Evolutionary conservation across 768 basidiomycete species (phyloP).

Genomic region (Suillus hirtellus): DNA sequence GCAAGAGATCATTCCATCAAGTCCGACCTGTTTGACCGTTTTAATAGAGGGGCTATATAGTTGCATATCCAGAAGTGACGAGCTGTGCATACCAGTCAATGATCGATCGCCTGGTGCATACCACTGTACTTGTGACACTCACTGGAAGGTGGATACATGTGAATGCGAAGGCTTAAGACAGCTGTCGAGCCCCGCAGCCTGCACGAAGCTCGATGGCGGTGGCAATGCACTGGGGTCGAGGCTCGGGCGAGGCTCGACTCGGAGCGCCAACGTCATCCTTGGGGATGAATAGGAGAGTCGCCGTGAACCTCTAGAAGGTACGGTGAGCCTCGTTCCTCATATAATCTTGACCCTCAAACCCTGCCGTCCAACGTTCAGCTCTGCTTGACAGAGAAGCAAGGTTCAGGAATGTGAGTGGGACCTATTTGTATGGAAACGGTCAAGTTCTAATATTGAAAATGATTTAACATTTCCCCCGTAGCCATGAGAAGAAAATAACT

Average conservation of each 20-base stretch:
- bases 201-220: slow-evolving; percentile 37
- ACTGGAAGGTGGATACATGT: slow-evolving; percentile 55
- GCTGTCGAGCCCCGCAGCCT: slow-evolving; percentile 25
- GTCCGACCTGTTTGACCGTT: slow-evolving; percentile 34
- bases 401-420: slow-evolving; percentile 1
- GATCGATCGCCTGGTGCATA: neutral
- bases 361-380: slow-evolving; percentile 26
- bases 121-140: slow-evolving; percentile 16
- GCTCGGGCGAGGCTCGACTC: slow-evolving; percentile 20
- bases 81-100: slow-evolving; percentile 35
- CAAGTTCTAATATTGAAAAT: slow-evolving; percentile 5
- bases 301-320: neutral
- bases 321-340: slow-evolving; percentile 14
- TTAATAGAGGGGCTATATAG: slow-evolving; percentile 64
- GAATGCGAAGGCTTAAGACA: slow-evolving; percentile 32
- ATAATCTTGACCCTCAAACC: slow-evolving; percentile 17
- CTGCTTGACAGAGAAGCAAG: slow-evolving; percentile 21
- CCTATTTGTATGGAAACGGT: slow-evolving; percentile 10
- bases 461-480: slow-evolving; percentile 12
- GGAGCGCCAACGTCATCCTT: slow-evolving; percentile 20
- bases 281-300: neutral
- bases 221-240: slow-evolving; percentile 15
- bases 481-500: slow-evolving; percentile 17
- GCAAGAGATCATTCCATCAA: slow-evolving; percentile 25
- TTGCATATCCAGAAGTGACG: slow-evolving; percentile 58